phyloP scores from a whole-genome alignment of 768 basidiomycete species.

The Lentinula detonsa region DNA sequence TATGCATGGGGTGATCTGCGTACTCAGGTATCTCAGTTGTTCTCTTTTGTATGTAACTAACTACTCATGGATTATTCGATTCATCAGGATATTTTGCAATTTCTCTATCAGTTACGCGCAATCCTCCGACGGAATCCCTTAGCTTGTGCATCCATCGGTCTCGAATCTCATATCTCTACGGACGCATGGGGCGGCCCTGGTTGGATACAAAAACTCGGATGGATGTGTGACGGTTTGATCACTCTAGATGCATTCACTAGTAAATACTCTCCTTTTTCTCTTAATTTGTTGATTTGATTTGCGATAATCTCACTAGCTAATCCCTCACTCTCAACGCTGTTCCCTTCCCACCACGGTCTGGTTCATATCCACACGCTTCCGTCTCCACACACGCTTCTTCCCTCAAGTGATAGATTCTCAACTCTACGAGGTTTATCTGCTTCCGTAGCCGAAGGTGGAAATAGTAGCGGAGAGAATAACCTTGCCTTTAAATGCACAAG shows the following conservation, averaged over 20 bases:
- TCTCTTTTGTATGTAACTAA: background rate
- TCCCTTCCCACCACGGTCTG: conserved; percentile 84
- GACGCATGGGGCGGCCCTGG: conserved; percentile 56
- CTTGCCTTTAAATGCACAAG: conserved; percentile 91
- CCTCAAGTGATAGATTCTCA: conserved; percentile 81
- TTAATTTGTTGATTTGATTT: background rate
- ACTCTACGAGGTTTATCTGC: conserved; percentile 73
- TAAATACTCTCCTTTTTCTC: conserved; percentile 27
- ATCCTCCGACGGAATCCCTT: conserved; percentile 51
- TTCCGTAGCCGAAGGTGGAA: conserved; percentile 36
- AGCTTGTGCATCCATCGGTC: conserved; percentile 61
- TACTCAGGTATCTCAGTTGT: conserved; percentile 37
- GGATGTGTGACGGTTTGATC: conserved; percentile 72
- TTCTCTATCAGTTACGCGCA: conserved; percentile 63
- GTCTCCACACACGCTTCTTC: conserved; percentile 60
- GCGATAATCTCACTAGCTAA: conserved; percentile 44
- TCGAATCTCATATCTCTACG: conserved; percentile 57
- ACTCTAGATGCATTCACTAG: conserved; percentile 77
- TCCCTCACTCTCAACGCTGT: conserved; percentile 65
- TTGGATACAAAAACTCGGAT: conserved; percentile 76
- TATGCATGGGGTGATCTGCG: conserved; percentile 63
- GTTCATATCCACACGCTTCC: conserved; percentile 76
- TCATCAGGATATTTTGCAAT: conserved; percentile 59
- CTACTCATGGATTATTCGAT: too few relatives aligned
- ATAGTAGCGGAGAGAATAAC: conserved; percentile 91